Base-by-base conservation (phyloP, 352 stramenopile species). In the Aphanomyces invadans region DNA sequence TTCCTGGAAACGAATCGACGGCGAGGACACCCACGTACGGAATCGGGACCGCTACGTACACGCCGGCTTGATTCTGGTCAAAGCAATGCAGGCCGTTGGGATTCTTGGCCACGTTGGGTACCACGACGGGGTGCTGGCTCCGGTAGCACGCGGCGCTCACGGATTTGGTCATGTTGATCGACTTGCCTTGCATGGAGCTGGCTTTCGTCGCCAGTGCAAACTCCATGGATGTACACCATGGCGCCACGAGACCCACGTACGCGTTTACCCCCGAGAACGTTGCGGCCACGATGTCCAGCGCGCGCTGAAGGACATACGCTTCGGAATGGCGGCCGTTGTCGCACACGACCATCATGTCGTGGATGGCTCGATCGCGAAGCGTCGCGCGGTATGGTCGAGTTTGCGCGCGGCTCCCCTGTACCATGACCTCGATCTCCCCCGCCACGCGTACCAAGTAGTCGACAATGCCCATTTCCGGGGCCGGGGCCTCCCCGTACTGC, bases 391-490 rank as follows among this genome's bases (percentile, higher is more conserved):
- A 59, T 23, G 31, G n/a, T 23, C 2, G 56, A 23, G 46, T 70
- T 15, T 11, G 29, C 38, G 23, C 49, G 39, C 28, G 75, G 42
- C 2, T 32, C 12, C 5, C 12, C 4, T 11, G 11, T 0, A 87
- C 31, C 0, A 69, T 71, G 1, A 60, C 36, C 2, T 52, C 71
- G 1, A 88, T 21, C 10, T 46, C 42, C 0, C 26, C 4, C 0
- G 72, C 78, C 12, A 86, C 68, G 44, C 75, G 77, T 9, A 72
- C 70, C 10, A 93, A 57, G 54, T 89, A 91, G 60, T 93, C 84
- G n/a, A 91, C 75, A 12, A 93, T 53, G 0, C 84, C 84, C 12
- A 89, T 71, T 68, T 93, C 84, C 17, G 84, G 84, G 21, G 89
- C 81, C 0, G 61, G 15, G 65, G 52, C 61, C 0, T 69, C 69